Conservation (phyloP, 805 yeast species). For the Wickerhamiella galacta region DNA sequence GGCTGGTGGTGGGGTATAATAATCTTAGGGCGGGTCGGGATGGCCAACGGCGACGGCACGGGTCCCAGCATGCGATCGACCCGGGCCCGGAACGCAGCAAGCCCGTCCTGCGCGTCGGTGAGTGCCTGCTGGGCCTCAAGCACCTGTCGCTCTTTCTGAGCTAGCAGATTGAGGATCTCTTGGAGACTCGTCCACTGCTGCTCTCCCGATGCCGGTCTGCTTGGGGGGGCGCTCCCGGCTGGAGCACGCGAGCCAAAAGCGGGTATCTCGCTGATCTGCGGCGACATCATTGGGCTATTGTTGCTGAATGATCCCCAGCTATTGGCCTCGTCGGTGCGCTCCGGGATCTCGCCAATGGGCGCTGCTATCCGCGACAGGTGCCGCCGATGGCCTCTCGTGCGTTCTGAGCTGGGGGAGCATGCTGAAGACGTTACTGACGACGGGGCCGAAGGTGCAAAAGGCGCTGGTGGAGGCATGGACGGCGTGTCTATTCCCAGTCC, state of each 20-base stretch:
- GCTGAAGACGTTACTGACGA: not conserved
- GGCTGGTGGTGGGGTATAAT: constrained; percentile 9
- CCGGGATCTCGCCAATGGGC: constrained; percentile 4
- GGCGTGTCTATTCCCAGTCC: too few relatives aligned
- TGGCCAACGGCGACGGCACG: constrained; percentile 5
- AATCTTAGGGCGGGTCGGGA: constrained; percentile 10
- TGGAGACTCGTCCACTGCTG: constrained; percentile 11
- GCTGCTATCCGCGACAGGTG: constrained; percentile 6
- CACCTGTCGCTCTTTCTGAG: constrained; percentile 22
- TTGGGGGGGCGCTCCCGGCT: not conserved
- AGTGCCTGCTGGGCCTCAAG: constrained; percentile 21
- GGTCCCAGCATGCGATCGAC: constrained; percentile 11
- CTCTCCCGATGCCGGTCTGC: not conserved
- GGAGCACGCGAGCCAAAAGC: constrained; percentile 2
- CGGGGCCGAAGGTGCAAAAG: not conserved
- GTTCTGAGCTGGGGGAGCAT: not conserved
- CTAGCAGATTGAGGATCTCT: constrained; percentile 20
- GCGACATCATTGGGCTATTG: constrained; percentile 6
- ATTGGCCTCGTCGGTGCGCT: constrained; percentile 2
- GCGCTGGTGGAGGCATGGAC: not conserved
- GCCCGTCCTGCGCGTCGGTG: constrained; percentile 16
- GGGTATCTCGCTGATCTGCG: constrained; percentile 5
- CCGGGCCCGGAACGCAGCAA: constrained; percentile 13
- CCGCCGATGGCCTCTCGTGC: constrained; percentile 3
- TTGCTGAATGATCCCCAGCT: not conserved